A percentile compares a stretch with the other conserved stretches of the same genome.
Conservation (phyloP, 2,329 filamentous ascomycete species). For the Claviceps humidiphila region DNA sequence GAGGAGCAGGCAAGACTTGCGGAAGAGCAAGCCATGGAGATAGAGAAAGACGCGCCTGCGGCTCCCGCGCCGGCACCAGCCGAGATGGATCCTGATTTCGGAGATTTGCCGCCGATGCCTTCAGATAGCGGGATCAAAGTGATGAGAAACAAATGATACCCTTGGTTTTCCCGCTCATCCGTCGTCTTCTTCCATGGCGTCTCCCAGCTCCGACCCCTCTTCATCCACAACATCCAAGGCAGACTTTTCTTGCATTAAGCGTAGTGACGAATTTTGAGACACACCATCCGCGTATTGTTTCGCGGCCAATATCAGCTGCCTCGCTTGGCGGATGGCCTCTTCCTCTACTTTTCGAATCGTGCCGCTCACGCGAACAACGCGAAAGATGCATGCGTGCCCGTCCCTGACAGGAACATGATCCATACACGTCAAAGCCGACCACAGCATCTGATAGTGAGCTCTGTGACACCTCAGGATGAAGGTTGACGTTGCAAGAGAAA, state of each 20-base stretch:
- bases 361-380: slow-evolving; percentile 76
- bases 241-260: slow-evolving; percentile 18
- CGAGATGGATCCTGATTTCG: slow-evolving; percentile 33
- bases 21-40: slow-evolving; percentile 24
- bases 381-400: slow-evolving; percentile 59
- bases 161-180: slow-evolving; percentile 21
- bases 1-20: slow-evolving; percentile 55
- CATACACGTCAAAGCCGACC: slow-evolving; percentile 78
- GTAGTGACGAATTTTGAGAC: slow-evolving; percentile 9
- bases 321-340: slow-evolving; percentile 70
- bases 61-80: slow-evolving; percentile 10
- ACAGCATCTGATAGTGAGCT: slow-evolving; percentile 73
- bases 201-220: slow-evolving; percentile 25
- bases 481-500: slow-evolving; percentile 83
- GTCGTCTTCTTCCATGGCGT: slow-evolving; percentile 30
- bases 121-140: slow-evolving; percentile 58
- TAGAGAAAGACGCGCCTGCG: slow-evolving; percentile 17
- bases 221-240: slow-evolving; percentile 30
- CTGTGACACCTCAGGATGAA: slow-evolving; percentile 79
- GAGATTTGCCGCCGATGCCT: slow-evolving; percentile 37
- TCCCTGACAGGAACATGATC: slow-evolving; percentile 49
- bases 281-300: slow-evolving; percentile 26
- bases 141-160: slow-evolving; percentile 47
- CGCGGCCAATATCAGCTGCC: slow-evolving; percentile 55
- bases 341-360: slow-evolving; percentile 89